A percentile compares a stretch with the other conserved stretches of the same genome.
These are phyloP conservation scores for Mycena haematopus DNA, from an alignment of 768 basidiomycete genomes.

Conservation along the genomic window DNA sequence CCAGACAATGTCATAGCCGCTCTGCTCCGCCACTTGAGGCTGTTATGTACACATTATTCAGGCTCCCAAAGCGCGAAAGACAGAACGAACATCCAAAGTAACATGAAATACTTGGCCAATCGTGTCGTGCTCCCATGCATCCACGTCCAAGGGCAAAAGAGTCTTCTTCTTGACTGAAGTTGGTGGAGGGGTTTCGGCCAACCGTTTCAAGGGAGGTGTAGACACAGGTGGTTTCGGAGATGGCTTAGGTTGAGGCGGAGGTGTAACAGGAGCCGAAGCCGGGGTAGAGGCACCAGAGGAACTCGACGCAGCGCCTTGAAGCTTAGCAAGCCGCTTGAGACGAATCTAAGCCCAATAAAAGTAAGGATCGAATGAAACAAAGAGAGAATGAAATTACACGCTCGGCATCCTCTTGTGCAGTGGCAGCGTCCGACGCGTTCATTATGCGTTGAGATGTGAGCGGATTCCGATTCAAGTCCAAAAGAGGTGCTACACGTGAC, in stretches of 20 bases:
- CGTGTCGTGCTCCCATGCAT: slow-evolving; percentile 76
- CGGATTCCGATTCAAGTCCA: not conserved
- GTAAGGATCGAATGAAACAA: slow-evolving; percentile 13
- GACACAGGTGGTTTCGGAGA: slow-evolving; percentile 41
- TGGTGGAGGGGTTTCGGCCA: slow-evolving; percentile 40
- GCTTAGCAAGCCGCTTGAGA: slow-evolving; percentile 87
- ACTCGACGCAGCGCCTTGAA: slow-evolving; percentile 57
- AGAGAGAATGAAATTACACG: slow-evolving; percentile 53
- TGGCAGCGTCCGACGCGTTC: slow-evolving; percentile 44
- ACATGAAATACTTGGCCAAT: slow-evolving; percentile 74
- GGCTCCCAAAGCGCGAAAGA: not conserved
- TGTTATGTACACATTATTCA: slow-evolving; percentile 35
- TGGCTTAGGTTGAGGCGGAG: slow-evolving; percentile 45
- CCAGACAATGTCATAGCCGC: slow-evolving; percentile 78
- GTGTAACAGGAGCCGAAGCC: slow-evolving; percentile 26
- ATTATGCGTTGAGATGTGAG: slow-evolving; percentile 31
- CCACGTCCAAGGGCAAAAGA: slow-evolving; percentile 56
- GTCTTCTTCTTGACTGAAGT: slow-evolving; percentile 57
- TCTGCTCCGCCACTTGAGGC: slow-evolving; percentile 65
- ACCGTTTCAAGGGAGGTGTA: slow-evolving; percentile 36
- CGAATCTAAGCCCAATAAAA: slow-evolving; percentile 69
- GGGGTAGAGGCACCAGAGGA: slow-evolving; percentile 45
- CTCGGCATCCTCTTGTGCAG: slow-evolving; percentile 81
- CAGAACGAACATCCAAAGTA: slow-evolving; percentile 72
- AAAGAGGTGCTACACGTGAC: not conserved